These are phyloP conservation scores for Aspergillus intermedius DNA, from an alignment of 2,329 filamentous ascomycete genomes.

Conservation along the genomic window DNA sequence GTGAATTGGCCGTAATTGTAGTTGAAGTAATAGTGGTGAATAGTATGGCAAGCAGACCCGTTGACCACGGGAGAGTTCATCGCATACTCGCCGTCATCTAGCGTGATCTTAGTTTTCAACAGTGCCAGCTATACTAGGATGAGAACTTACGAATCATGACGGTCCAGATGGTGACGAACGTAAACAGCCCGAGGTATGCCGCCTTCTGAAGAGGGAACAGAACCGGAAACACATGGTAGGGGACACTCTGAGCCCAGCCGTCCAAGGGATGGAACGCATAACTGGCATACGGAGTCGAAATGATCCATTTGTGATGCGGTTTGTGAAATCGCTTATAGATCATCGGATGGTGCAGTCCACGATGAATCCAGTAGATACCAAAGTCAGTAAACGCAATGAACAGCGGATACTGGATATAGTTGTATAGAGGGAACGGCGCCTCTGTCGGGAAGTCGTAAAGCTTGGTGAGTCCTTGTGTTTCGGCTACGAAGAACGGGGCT, in stretches of 20 bases:
- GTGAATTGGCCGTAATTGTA: conserved; percentile 96
- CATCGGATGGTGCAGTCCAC: conserved; percentile 68
- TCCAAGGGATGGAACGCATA: conserved; percentile 93
- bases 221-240: conserved; percentile 89
- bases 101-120: neutral
- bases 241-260: conserved; percentile 77
- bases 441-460: conserved; percentile 72
- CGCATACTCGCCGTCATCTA: conserved; percentile 82
- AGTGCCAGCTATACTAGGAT: neutral
- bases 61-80: conserved; percentile 82
- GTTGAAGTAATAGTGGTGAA: conserved; percentile 83
- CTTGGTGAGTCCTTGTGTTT: conserved; percentile 76
- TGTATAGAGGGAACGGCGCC: conserved; percentile 69
- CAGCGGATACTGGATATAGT: conserved; percentile 72
- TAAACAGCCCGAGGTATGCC: conserved; percentile 75
- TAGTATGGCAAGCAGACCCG: conserved; percentile 88
- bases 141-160: conserved; percentile 62
- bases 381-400: conserved; percentile 85
- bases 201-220: conserved; percentile 87
- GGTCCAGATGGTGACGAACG: conserved; percentile 94
- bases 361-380: conserved; percentile 86
- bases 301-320: conserved; percentile 98
- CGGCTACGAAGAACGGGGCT: conserved; percentile 69
- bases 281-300: conserved; percentile 86
- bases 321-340: conserved; percentile 89